phyloP scores from a whole-genome alignment of 2,329 filamentous ascomycete species.

The Diaporthe sp. region DNA sequence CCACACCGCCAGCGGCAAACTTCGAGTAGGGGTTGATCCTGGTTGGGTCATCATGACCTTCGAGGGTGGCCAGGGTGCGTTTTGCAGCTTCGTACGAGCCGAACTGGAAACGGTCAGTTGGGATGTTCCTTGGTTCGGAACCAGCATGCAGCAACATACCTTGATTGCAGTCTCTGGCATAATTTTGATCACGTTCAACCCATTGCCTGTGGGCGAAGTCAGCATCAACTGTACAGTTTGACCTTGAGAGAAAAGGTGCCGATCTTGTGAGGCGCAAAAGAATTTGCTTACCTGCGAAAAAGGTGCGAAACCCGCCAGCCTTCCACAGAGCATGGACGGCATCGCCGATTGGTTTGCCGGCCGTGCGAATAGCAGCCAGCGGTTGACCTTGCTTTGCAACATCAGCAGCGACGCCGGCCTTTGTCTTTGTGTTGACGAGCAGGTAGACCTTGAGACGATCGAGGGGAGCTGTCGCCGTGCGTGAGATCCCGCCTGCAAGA shows the following conservation, averaged over 20 bases:
- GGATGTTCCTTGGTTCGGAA: neutral
- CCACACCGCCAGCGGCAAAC: conserved; percentile 90
- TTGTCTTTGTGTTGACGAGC: conserved; percentile 85
- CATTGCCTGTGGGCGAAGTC: conserved; percentile 77
- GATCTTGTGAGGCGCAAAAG: no score
- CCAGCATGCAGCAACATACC: conserved; percentile 45
- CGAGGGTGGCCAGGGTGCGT: conserved; percentile 84
- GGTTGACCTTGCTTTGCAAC: conserved; percentile 80
- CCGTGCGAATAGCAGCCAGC: conserved; percentile 73
- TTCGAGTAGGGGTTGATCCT: conserved; percentile 87
- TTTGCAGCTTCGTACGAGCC: conserved; percentile 97
- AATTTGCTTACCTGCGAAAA: conserved; percentile 83
- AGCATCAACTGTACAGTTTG: neutral
- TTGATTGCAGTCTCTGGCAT: conserved; percentile 99
- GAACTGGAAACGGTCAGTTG: conserved; percentile 64
- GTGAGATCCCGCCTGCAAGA: conserved; percentile 92
- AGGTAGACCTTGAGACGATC: conserved; percentile 98
- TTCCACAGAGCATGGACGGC: conserved; percentile 85
- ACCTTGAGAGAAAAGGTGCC: no score
- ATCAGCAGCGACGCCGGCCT: conserved; percentile 68
- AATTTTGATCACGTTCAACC: conserved; percentile 95
- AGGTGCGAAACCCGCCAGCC: conserved; percentile 86
- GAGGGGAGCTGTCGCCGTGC: conserved; percentile 94
- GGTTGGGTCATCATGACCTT: conserved; percentile 87
- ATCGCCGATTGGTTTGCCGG: conserved; percentile 76